phyloP scores from a whole-genome alignment of 75 land plant species.

The Pinus albicaulis region DNA sequence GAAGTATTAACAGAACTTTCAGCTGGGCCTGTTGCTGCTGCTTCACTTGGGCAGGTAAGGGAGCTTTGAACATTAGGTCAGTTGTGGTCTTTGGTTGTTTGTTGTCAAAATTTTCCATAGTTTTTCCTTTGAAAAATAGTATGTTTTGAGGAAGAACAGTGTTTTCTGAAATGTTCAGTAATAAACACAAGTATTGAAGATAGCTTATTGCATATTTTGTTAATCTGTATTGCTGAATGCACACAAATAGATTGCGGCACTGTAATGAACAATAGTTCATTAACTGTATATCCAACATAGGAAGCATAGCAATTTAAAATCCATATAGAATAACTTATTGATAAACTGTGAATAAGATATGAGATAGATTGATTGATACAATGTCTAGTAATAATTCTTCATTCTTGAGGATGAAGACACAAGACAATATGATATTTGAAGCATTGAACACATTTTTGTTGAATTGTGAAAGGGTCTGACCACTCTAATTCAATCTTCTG shows the following conservation, averaged over 20 bases:
- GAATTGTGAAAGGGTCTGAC: no score
- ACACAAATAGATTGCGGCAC: not conserved
- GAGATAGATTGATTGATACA: no score
- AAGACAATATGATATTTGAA: no score
- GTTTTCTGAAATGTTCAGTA: not conserved
- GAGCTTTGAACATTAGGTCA: not conserved
- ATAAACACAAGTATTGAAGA: not conserved
- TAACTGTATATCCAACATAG: no score
- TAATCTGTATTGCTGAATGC: not conserved
- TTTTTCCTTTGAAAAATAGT: not conserved
- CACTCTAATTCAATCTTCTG: no score
- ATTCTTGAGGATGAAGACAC: no score
- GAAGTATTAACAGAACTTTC: constrained; percentile 35
- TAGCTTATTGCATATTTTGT: not conserved
- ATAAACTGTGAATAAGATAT: no score
- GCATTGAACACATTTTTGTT: no score
- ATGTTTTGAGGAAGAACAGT: not conserved
- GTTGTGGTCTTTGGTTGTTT: not conserved
- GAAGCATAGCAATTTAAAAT: no score
- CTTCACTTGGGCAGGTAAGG: constrained; percentile 48
- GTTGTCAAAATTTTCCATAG: not conserved
- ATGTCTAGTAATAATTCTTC: no score
- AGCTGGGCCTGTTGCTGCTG: constrained; percentile 43
- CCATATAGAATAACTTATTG: no score
- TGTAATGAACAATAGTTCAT: no score